Percentiles rank a stretch among this genome's conserved stretches.
phyloP scores from a whole-genome alignment of 306 rosid genomes.

The Inga oerstediana region DNA sequence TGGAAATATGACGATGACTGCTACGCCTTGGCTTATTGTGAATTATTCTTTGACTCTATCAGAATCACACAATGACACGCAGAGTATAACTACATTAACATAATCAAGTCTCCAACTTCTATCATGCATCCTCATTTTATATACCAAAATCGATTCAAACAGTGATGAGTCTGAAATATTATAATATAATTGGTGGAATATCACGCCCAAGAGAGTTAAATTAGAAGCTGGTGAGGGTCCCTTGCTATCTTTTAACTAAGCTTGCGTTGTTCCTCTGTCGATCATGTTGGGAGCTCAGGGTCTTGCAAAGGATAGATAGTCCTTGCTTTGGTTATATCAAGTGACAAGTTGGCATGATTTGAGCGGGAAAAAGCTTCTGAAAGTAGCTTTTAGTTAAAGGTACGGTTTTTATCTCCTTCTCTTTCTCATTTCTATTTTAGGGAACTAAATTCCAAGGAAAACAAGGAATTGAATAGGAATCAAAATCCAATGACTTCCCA shows the following conservation, averaged over 20 bases:
- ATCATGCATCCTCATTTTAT: background rate
- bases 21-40: constrained; percentile 33
- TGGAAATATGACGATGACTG: constrained; percentile 57
- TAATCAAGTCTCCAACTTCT: background rate
- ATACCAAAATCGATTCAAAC: background rate
- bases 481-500: background rate
- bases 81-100: constrained; percentile 12
- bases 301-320: constrained; percentile 28
- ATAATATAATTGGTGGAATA: background rate
- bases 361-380: constrained; percentile 46
- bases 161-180: background rate
- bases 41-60: constrained; percentile 45
- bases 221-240: background rate
- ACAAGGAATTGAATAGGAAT: constrained; percentile 31
- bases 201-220: background rate
- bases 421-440: background rate
- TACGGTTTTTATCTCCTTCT: constrained; percentile 16
- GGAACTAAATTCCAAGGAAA: constrained; percentile 43
- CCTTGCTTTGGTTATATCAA: constrained; percentile 10
- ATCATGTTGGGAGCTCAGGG: constrained; percentile 38
- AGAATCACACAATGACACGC: constrained; percentile 28
- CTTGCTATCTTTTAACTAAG: constrained; percentile 40
- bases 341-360: constrained; percentile 33
- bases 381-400: constrained; percentile 44
- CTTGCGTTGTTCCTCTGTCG: constrained; percentile 23